Conservation (phyloP, 768 basidiomycete genomes). For the Tulasnella sp. region DNA sequence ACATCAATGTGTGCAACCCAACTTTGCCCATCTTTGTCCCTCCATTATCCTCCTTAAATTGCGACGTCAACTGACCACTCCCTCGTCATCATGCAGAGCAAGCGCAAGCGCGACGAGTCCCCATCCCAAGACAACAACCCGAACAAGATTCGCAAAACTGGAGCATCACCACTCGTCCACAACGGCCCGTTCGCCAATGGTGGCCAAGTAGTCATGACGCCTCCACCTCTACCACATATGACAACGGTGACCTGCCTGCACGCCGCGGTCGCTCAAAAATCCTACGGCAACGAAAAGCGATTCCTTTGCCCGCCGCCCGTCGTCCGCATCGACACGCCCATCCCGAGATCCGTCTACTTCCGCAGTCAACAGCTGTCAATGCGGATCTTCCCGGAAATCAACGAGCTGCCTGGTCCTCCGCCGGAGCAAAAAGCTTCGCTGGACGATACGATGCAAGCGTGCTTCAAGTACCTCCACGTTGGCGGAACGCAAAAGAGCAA, state of each 20-base stretch:
- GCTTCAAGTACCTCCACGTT: slow-evolving; percentile 89
- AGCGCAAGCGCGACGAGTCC: slow-evolving; percentile 23
- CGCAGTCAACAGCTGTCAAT: slow-evolving; percentile 76
- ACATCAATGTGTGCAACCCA: neutral
- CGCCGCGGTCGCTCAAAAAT: slow-evolving; percentile 92
- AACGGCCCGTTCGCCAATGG: slow-evolving; percentile 14
- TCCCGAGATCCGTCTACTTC: slow-evolving; percentile 56
- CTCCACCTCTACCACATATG: slow-evolving; percentile 45
- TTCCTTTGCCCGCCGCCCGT: slow-evolving; percentile 92
- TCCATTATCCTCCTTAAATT: too few relatives aligned
- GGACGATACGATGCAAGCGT: slow-evolving; percentile 79
- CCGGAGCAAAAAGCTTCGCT: slow-evolving; percentile 80
- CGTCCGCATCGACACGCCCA: slow-evolving; percentile 81
- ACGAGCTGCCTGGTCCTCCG: slow-evolving; percentile 48
- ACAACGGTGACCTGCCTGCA: slow-evolving; percentile 87
- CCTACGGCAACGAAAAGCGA: slow-evolving; percentile 92
- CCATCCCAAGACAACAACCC: slow-evolving; percentile 19
- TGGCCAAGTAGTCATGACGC: neutral
- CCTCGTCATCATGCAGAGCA: neutral
- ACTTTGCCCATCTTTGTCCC: neutral
- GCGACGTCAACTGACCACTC: neutral
- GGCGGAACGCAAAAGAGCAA: slow-evolving; percentile 78
- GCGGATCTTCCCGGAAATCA: slow-evolving; percentile 79
- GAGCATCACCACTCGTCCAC: neutral
- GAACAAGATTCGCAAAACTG: slow-evolving; percentile 23